Evolutionary conservation across 1,139 yeast genomes (phyloP), one percentile per base, ranked within the genome.

Genomic region (Yamadazyma trypodendri): DNA sequence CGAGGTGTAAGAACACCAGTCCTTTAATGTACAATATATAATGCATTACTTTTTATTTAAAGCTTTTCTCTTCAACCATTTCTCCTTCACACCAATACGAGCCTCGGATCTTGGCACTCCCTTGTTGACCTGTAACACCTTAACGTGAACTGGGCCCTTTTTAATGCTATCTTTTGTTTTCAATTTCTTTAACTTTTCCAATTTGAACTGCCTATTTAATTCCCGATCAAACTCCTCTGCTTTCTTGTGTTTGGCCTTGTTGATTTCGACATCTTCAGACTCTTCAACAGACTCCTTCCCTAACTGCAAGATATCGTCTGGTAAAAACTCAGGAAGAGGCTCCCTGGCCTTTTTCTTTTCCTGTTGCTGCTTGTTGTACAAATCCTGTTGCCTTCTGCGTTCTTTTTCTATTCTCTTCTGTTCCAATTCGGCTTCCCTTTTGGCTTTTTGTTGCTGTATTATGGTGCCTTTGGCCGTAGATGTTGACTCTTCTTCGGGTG

Each of bases 21-120:
- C n/a, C n/a, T n/a, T n/a, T n/a, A n/a, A 18, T 18, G 21, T 18
- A 18, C 21, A 6, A 18, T 18, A 6, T 18, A 18, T 18, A 5
- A 18, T 18, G 21, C 21, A 18, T 18, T 18, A 18, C 21, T 18
- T 18, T 18, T 60, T 65, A 36, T 62, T 56, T 38, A 80, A 56
- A 15, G 79, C 62, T 49, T 72, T 78, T 54, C 88, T 72, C 48
- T 70, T 73, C 46, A 81, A 60, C 87, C 87, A 81, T 49, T 75
- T 74, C 37, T 74, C 75, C 52, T 69, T 77, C 22, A 71, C 61
- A 34, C 58, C 63, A 36, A 73, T 55, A 10, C 61, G 56, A 41
- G 72, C 78, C 31, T 73, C 70, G 31, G 62, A 62, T 8, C 83
- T 84, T 3, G 72, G 77, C 6, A 61, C 50, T 38, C 59, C 66